Evolutionary conservation across 148 eudicot species (phyloP), one percentile per base, ranked within the genome.

Genomic region (Pouteria glomerata): DNA sequence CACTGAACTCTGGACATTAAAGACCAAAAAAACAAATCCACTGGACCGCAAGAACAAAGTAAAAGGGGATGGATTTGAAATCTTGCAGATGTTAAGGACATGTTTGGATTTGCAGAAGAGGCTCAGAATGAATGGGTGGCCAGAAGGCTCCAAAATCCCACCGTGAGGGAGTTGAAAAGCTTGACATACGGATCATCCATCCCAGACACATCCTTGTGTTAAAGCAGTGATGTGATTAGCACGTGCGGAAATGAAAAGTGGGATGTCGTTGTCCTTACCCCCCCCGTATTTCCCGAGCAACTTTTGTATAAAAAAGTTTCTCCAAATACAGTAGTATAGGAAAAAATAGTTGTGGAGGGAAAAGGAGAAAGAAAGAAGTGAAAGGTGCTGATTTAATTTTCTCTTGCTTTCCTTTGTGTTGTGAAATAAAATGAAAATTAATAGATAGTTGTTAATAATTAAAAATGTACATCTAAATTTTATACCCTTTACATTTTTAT

Each of bases 111-210:
- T 39, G 10, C 44, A 39, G 44, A 39, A 61, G 37, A 21, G 66
- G 66, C 66, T 63, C 48, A 63, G 42, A 26, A 65, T 63, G 53
- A 21, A 65, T 65, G 52, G 68, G 68, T 53, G 8, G 34, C 35
- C n/a, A 44, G 35, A 65, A 24, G 52, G 35, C 68, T 44, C 68
- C 68, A 64, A 44, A 65, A 44, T 65, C 52, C 4, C 24, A 65
- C 53, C 68, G 44, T 65, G 53, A 64, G 68, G 35, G 19, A 24
- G 45, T 41, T 41, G 33, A 63, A 41, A 64, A 44, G 16, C 53
- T 64, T 44, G 3, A 24, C 4, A 24, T 8, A 24, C 7, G 8
- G 50, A 26, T 24, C 34, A 44, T 41, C 14, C 16, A 64, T 6
- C 35, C 67, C 31, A 21, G 31, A 63, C 48, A 39, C 66, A 63